Evolutionary conservation across 1,139 yeast species (phyloP), one percentile per base, ranked within the genome.

Genomic region (Tardiomyces blankii): DNA sequence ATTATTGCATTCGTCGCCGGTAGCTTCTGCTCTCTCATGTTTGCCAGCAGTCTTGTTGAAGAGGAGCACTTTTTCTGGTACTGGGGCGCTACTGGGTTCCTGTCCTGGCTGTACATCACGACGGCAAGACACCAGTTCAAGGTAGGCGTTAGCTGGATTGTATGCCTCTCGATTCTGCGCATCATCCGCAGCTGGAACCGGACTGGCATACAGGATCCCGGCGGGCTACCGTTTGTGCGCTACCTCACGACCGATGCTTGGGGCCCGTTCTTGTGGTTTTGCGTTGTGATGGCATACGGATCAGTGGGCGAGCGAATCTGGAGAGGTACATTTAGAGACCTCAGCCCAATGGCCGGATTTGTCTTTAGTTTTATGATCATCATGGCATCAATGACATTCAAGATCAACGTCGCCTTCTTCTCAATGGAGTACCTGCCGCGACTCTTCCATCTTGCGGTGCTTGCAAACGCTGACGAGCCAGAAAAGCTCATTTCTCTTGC

Each of bases 41-140:
- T 87, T 68, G 96, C 95, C 0, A 85, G 96, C 38, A 86, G 96
- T 23, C 70, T 88, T 51, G 84, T 91, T n/a, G 99, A 91, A 57
- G 99, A 91, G 61, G 99, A 91, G 58, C 95, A 91, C 59, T 96
- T 88, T 60, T 65, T 88, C 14, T 91, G 99, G 99, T 91, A 95
- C 85, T 82, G 91, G 74, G 69, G 80, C 16, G 66, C 77, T 0
- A 65, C 77, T 0, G 69, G 66, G 1, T 56, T 65, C 57, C 52
- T 63, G 14, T 54, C 61, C 1, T 57, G 64, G 62, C 48, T 58
- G 18, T 59, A 58, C 44, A 54, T 59, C 28, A 48, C 55, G 2
- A 54, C 59, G 4, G 53, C 61, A 1, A 48, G 64, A 33, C 46
- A 52, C 42, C 47, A 47, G 27, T 54, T 54, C 49, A 44, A 52